Conservation (phyloP, 306 rosid species). For the Prunus mongolica region DNA sequence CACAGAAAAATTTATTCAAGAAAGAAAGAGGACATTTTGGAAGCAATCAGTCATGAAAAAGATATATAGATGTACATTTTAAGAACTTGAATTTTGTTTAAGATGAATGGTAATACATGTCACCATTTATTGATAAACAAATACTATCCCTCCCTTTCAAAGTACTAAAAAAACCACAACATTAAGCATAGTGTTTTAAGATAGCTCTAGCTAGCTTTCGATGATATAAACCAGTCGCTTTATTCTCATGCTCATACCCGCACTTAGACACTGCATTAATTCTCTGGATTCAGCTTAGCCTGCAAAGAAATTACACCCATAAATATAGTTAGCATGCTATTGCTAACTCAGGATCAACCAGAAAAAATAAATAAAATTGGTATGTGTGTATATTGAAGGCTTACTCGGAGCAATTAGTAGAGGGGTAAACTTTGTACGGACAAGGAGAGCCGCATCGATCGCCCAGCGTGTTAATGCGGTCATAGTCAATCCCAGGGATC, state of each 20-base stretch:
- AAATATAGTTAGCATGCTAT: background rate
- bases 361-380: background rate
- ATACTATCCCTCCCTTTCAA: no score
- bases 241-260: background rate
- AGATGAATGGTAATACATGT: no score
- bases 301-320: conserved; percentile 25
- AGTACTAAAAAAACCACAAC: no score
- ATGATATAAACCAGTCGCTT: background rate
- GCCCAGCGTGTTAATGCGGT: conserved; percentile 29
- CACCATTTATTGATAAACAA: no score
- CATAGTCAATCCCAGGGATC: conserved; percentile 50
- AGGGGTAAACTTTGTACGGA: conserved; percentile 58
- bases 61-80: no score
- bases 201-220: background rate
- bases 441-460: conserved; percentile 39
- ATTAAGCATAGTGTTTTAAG: background rate
- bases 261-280: background rate
- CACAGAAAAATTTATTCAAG: no score
- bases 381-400: background rate
- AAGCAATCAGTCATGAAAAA: no score
- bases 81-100: no score
- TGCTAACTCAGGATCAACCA: background rate
- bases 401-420: conserved; percentile 58
- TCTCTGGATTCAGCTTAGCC: conserved; percentile 30
- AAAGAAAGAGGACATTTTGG: no score